Evolutionary conservation across 2,329 filamentous ascomycete genomes (phyloP).

Genomic region (Monosporascus ibericus): DNA sequence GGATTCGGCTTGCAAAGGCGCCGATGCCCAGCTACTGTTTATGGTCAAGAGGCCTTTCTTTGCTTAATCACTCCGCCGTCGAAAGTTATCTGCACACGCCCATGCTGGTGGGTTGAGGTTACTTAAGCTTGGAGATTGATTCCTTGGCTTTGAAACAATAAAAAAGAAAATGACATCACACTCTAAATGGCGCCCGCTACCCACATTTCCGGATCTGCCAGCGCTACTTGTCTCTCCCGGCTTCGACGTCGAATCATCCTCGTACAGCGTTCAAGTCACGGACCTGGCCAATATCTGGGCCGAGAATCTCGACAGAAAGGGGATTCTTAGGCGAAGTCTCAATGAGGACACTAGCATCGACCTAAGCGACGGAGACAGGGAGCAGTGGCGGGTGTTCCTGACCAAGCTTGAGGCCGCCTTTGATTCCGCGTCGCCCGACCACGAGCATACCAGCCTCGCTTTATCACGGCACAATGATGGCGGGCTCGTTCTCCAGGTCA

Average conservation of each 20-base stretch:
- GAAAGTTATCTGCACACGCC: too few relatives aligned
- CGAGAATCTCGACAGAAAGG: conserved; percentile 55
- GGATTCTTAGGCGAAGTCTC: conserved; percentile 57
- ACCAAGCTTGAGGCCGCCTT: conserved; percentile 52
- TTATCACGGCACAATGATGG: conserved; percentile 33
- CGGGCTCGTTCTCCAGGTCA: conserved; percentile 48
- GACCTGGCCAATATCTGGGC: conserved; percentile 71
- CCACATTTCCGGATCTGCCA: conserved; percentile 42
- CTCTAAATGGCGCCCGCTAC: conserved; percentile 42
- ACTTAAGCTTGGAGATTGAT: too few relatives aligned
- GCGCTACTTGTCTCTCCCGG: conserved; percentile 56
- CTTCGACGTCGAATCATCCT: conserved; percentile 37
- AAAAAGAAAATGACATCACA: conserved; percentile 14
- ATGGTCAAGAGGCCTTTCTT: too few relatives aligned
- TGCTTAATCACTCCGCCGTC: too few relatives aligned
- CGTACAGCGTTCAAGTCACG: conserved; percentile 62
- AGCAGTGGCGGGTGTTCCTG: conserved; percentile 63
- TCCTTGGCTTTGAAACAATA: neutral
- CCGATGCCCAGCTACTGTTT: too few relatives aligned
- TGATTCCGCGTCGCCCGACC: conserved; percentile 38
- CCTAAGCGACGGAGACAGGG: conserved; percentile 56
- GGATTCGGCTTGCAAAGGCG: too few relatives aligned
- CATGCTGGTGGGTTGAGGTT: too few relatives aligned
- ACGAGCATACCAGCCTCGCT: conserved; percentile 38
- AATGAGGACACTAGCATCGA: conserved; percentile 65